These are phyloP conservation scores for Apostasia shenzhenica DNA, from an alignment of 106 monocot genomes.

Conservation along the genomic window DNA sequence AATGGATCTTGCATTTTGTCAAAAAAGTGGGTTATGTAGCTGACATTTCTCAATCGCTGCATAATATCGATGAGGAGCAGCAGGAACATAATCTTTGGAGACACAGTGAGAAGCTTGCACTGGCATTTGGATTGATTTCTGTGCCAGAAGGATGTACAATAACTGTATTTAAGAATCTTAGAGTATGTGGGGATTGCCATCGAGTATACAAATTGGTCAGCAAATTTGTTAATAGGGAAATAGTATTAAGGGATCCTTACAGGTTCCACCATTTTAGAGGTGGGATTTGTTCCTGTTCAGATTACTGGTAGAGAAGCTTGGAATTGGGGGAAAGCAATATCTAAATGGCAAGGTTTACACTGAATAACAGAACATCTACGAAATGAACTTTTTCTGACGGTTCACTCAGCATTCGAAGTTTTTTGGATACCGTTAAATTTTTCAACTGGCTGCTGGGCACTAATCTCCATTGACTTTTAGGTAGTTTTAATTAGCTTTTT, in stretches of 20 bases:
- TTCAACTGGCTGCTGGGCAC: too few species aligned
- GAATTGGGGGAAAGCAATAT: too few species aligned
- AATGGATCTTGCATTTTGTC: constrained; percentile 44
- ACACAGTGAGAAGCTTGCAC: constrained; percentile 70
- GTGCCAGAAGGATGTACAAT: constrained; percentile 42
- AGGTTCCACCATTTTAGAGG: constrained; percentile 66
- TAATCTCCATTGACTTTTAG: too few species aligned
- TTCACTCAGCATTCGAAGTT: too few species aligned
- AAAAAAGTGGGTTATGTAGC: constrained; percentile 48
- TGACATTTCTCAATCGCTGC: constrained; percentile 50
- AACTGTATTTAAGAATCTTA: constrained; percentile 69
- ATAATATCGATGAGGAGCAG: constrained; percentile 83
- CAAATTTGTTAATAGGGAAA: constrained; percentile 25
- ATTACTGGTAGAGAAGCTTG: constrained; percentile 52
- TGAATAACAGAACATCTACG: too few species aligned
- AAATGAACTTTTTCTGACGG: too few species aligned
- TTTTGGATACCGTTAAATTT: too few species aligned
- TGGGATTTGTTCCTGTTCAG: constrained; percentile 71
- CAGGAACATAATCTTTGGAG: constrained; percentile 70
- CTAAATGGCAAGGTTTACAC: too few species aligned
- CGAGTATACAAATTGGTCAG: constrained; percentile 67
- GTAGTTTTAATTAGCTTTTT: too few species aligned
- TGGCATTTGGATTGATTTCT: constrained; percentile 59
- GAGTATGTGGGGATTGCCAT: constrained; percentile 85
- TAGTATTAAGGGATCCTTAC: constrained; percentile 70